Conservation (phyloP, 1,284 basidiomycete species). For the Ceratobasidium sp. region DNA sequence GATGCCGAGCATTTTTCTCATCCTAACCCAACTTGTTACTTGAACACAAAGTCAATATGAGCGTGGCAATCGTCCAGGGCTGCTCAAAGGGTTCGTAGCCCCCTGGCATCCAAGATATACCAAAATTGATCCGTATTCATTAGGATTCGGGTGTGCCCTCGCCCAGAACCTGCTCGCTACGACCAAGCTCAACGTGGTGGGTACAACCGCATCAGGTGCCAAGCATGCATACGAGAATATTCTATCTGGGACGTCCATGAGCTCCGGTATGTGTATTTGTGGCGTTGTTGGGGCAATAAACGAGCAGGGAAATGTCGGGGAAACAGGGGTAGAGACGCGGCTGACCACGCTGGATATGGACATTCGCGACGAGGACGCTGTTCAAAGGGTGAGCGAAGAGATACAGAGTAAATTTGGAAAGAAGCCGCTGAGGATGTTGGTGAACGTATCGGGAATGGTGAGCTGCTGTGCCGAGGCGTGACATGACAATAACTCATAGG, state of each 20-base stretch:
- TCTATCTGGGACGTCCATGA: constrained; percentile 27
- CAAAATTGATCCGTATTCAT: neutral
- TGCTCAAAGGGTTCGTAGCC: constrained; percentile 44
- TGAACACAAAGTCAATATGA: constrained; percentile 16
- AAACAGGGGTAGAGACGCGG: constrained; percentile 22
- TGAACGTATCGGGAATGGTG: constrained; percentile 45
- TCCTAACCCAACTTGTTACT: neutral
- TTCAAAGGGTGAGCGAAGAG: constrained; percentile 35
- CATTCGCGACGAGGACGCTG: constrained; percentile 41
- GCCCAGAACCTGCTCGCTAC: constrained; percentile 40
- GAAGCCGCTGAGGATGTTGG: constrained; percentile 41
- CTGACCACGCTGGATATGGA: constrained; percentile 44
- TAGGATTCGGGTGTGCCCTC: constrained; percentile 44
- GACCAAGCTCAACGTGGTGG: constrained; percentile 43
- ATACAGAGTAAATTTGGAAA: constrained; percentile 43
- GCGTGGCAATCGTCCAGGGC: constrained; percentile 44
- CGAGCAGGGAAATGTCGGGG: neutral
- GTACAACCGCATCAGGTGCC: constrained; percentile 42
- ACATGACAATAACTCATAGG: neutral
- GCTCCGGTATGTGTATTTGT: constrained; percentile 12
- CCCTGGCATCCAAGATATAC: neutral
- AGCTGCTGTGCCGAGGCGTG: constrained; percentile 4
- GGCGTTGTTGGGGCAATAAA: neutral
- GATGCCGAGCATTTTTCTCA: no score
- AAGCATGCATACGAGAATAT: constrained; percentile 34